Conservation (phyloP, 768 basidiomycete genomes). For the Amanita muscaria region DNA sequence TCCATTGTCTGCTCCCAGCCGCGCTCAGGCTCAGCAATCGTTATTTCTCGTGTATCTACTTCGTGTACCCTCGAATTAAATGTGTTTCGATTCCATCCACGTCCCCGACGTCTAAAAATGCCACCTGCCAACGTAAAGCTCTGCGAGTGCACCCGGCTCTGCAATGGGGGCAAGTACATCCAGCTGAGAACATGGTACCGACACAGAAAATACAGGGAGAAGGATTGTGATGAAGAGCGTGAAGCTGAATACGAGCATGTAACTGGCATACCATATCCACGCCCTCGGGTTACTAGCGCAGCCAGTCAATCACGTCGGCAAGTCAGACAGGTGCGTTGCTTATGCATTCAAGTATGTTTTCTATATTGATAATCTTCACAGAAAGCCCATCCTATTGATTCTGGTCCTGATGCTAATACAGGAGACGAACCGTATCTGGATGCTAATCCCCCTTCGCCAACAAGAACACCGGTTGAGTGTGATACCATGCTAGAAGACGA, state of each 20-base stretch:
- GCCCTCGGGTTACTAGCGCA: neutral
- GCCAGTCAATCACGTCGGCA: too few relatives aligned
- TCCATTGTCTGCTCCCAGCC: neutral
- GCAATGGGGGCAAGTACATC: neutral
- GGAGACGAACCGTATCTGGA: too few relatives aligned
- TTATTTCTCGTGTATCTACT: slow-evolving; percentile 1
- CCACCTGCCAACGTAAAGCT: neutral
- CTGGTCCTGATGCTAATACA: too few relatives aligned
- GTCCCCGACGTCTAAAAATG: neutral
- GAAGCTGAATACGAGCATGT: neutral
- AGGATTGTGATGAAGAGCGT: neutral
- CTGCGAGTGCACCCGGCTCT: neutral
- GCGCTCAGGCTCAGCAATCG: neutral
- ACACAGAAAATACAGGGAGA: neutral
- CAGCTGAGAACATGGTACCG: slow-evolving; percentile 1
- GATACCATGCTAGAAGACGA: too few relatives aligned
- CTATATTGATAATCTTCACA: too few relatives aligned
- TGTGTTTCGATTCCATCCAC: neutral
- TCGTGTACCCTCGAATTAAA: neutral
- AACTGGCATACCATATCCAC: slow-evolving; percentile 1
- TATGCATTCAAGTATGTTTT: too few relatives aligned
- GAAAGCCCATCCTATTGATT: too few relatives aligned
- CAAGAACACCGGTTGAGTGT: too few relatives aligned
- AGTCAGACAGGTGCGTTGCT: too few relatives aligned
- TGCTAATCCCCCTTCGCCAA: too few relatives aligned